Evolutionary conservation across 257 asterid genomes (phyloP).

Genomic region (Fraxinus anomala): DNA sequence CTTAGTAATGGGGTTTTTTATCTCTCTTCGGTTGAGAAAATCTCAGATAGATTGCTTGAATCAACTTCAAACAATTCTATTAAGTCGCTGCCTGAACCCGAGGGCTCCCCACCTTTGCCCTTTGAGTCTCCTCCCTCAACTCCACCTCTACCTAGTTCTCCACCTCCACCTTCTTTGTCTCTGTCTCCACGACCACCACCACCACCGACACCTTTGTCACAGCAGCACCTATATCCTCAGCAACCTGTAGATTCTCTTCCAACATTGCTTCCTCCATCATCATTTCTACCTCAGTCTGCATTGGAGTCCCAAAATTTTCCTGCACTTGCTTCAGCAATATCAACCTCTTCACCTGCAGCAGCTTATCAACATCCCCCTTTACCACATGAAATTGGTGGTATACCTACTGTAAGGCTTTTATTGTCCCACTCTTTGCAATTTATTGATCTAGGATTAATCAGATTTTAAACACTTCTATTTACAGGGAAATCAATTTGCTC

Average conservation of each 20-base stretch:
- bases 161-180: conserved; percentile 53
- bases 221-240: conserved; percentile 48
- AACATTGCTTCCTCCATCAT: conserved; percentile 50
- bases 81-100: conserved; percentile 60
- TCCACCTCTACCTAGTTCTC: conserved; percentile 86
- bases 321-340: conserved; percentile 43
- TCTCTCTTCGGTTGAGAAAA: conserved; percentile 29
- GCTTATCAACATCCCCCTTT: conserved; percentile 50
- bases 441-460: background rate
- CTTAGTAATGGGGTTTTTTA: conserved; percentile 31
- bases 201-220: conserved; percentile 47
- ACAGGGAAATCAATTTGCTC: conserved; percentile 63
- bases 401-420: conserved; percentile 52
- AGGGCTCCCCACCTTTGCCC: conserved; percentile 92
- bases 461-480: conserved; percentile 26
- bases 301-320: conserved; percentile 47
- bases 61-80: conserved; percentile 38
- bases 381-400: conserved; percentile 50
- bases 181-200: conserved; percentile 46
- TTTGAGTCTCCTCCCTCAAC: conserved; percentile 75
- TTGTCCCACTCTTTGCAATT: conserved; percentile 13
- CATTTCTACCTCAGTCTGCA: conserved; percentile 60
- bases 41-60: conserved; percentile 33
- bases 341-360: conserved; percentile 41
- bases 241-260: conserved; percentile 57